Percentiles rank a stretch among this genome's conserved stretches.
Conservation (phyloP, 2,329 filamentous ascomycete species). For the Aphanocladium album region DNA sequence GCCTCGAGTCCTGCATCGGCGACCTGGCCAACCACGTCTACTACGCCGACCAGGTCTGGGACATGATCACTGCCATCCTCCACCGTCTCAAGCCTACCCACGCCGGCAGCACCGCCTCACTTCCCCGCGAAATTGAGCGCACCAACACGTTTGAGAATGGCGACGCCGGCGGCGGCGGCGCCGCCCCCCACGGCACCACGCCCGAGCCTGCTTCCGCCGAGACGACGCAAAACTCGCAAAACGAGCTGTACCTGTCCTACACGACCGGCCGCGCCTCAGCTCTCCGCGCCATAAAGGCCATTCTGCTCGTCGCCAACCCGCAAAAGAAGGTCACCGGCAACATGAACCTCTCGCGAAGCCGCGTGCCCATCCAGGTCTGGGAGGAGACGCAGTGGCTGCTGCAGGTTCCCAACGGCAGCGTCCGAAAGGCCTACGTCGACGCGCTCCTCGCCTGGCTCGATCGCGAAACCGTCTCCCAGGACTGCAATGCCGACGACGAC, state of each 20-base stretch:
- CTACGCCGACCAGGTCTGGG: conserved; percentile 91
- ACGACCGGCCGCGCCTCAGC: conserved; percentile 57
- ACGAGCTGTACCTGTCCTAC: conserved; percentile 50
- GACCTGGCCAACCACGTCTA: conserved; percentile 91
- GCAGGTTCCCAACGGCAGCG: conserved; percentile 69
- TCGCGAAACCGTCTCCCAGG: conserved; percentile 65
- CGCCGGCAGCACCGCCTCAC: conserved; percentile 38
- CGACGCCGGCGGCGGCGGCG: no score
- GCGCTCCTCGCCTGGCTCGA: conserved; percentile 80
- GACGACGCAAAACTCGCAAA: conserved; percentile 33
- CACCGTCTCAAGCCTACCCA: conserved; percentile 66
- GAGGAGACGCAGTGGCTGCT: conserved; percentile 95
- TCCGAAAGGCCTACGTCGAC: conserved; percentile 81
- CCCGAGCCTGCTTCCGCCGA: conserved; percentile 34
- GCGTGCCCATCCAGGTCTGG: conserved; percentile 79
- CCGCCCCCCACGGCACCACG: conserved; percentile 22
- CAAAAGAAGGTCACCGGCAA: conserved; percentile 54
- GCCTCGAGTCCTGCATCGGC: conserved; percentile 80
- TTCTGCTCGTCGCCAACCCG: conserved; percentile 75
- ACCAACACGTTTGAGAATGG: conserved; percentile 32
- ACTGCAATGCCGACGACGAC: conserved; percentile 56
- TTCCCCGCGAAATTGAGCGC: conserved; percentile 46
- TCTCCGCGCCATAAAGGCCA: conserved; percentile 73
- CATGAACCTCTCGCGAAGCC: conserved; percentile 64
- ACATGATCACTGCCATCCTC: conserved; percentile 84